Percentiles rank a stretch among this genome's conserved stretches.
phyloP scores from a whole-genome alignment of 106 monocot genomes.

The Cymbidium sinense region DNA sequence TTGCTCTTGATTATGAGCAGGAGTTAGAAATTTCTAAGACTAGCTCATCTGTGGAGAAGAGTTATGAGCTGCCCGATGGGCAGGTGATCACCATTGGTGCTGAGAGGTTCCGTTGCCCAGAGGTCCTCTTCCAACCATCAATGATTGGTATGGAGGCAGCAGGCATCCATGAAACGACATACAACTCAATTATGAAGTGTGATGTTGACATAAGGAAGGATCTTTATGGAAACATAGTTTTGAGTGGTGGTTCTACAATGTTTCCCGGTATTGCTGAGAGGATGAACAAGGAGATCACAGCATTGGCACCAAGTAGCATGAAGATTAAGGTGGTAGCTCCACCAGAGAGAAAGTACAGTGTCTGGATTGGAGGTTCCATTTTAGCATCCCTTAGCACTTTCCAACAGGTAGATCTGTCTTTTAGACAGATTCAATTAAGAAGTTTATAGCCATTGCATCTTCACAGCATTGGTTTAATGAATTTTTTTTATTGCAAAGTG shows the following conservation, averaged over 20 bases:
- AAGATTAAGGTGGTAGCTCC: slow-evolving; percentile 8
- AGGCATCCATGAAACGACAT: too few relatives aligned
- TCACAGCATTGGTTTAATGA: too few relatives aligned
- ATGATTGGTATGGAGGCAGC: too few relatives aligned
- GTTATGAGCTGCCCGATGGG: slow-evolving; percentile 4
- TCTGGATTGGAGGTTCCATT: slow-evolving; percentile 11
- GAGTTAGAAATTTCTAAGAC: not conserved
- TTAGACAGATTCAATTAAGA: not conserved
- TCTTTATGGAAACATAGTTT: too few relatives aligned
- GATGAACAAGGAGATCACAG: too few relatives aligned
- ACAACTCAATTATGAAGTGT: too few relatives aligned
- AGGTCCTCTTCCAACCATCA: slow-evolving; percentile 2
- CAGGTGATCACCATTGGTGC: slow-evolving; percentile 8
- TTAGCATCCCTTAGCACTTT: slow-evolving; percentile 7
- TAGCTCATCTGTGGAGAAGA: slow-evolving; percentile 4
- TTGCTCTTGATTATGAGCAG: slow-evolving; percentile 3
- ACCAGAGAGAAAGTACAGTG: slow-evolving; percentile 11
- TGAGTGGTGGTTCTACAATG: too few relatives aligned
- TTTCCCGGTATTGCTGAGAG: too few relatives aligned
- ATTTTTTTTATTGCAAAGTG: too few relatives aligned
- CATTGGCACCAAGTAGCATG: too few relatives aligned
- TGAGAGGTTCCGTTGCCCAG: slow-evolving; percentile 5
- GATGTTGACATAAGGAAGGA: too few relatives aligned
- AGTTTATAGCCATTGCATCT: too few relatives aligned
- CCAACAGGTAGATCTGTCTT: slow-evolving; percentile 4